phyloP scores from a whole-genome alignment of 192 early-diverging fungal species.

The Coemansia sp. region DNA sequence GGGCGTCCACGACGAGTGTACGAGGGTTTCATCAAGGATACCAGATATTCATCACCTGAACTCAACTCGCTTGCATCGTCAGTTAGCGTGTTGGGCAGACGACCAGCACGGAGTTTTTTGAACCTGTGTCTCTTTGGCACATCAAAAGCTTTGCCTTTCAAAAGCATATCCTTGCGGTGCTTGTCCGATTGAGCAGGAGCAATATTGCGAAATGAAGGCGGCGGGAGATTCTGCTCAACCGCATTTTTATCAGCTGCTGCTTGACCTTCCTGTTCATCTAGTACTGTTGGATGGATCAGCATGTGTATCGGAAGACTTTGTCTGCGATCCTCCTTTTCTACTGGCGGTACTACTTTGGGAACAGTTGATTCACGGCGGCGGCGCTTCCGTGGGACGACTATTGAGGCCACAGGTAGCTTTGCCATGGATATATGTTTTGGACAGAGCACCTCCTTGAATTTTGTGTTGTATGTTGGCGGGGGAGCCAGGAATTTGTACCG shows the following conservation, averaged over 20 bases:
- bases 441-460: conserved; percentile 29
- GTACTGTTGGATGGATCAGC: neutral
- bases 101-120: conserved; percentile 10
- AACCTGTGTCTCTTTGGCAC: neutral
- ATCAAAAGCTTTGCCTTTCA: neutral
- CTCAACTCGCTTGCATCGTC: conserved; percentile 14
- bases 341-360: neutral
- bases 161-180: neutral
- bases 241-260: neutral
- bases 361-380: conserved; percentile 17
- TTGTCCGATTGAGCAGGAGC: neutral
- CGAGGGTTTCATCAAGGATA: neutral
- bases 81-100: conserved; percentile 6
- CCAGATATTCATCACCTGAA: neutral
- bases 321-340: conserved; percentile 15
- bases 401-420: too few relatives aligned
- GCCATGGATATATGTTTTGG: conserved; percentile 16
- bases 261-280: too few relatives aligned
- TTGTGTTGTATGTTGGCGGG: conserved; percentile 28
- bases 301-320: conserved; percentile 14
- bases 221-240: too few relatives aligned
- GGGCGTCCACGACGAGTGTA: neutral
- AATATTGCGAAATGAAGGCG: neutral
- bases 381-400: conserved; percentile 3
- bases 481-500: conserved; percentile 30